phyloP scores from a whole-genome alignment of 371 early-diverging fungal genomes.

The Mucor racemosus region DNA sequence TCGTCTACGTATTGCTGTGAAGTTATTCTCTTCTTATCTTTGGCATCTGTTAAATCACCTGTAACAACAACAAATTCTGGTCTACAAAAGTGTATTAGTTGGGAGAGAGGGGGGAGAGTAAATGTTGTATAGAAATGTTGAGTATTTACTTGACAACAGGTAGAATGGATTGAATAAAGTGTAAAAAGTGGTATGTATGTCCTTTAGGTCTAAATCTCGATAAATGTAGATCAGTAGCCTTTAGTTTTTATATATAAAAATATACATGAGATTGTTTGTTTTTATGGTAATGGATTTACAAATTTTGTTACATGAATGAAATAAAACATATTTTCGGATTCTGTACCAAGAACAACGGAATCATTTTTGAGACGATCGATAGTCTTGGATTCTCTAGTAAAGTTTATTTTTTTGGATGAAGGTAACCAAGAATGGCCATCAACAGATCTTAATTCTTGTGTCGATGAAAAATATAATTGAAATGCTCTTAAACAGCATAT shows the following conservation, averaged over 20 bases:
- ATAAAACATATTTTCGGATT: slow-evolving; percentile 60
- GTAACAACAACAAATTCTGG: slow-evolving; percentile 73
- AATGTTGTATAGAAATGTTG: too few relatives aligned
- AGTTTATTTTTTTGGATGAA: slow-evolving; percentile 3
- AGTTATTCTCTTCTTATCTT: slow-evolving; percentile 62
- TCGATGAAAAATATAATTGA: slow-evolving; percentile 36
- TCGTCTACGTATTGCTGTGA: slow-evolving; percentile 84
- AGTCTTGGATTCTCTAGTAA: slow-evolving; percentile 3
- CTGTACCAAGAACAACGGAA: slow-evolving; percentile 39
- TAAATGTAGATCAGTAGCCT: slow-evolving; percentile 88
- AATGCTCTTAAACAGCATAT: slow-evolving; percentile 33
- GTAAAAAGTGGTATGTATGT: slow-evolving; percentile 73
- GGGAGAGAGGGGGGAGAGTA: too few relatives aligned
- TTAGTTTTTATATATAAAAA: slow-evolving; percentile 1
- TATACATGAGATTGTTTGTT: background rate
- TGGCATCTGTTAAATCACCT: slow-evolving; percentile 90
- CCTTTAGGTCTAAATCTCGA: slow-evolving; percentile 70
- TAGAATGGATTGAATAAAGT: slow-evolving; percentile 75
- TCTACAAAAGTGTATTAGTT: slow-evolving; percentile 23
- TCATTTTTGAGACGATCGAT: slow-evolving; percentile 19
- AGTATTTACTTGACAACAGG: slow-evolving; percentile 57
- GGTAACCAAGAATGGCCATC: slow-evolving; percentile 20
- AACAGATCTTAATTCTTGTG: slow-evolving; percentile 28
- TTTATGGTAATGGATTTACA: too few relatives aligned
- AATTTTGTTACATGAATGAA: slow-evolving; percentile 58